Conservation (phyloP, 441 rosid genomes). For the Oxalis stricta region DNA sequence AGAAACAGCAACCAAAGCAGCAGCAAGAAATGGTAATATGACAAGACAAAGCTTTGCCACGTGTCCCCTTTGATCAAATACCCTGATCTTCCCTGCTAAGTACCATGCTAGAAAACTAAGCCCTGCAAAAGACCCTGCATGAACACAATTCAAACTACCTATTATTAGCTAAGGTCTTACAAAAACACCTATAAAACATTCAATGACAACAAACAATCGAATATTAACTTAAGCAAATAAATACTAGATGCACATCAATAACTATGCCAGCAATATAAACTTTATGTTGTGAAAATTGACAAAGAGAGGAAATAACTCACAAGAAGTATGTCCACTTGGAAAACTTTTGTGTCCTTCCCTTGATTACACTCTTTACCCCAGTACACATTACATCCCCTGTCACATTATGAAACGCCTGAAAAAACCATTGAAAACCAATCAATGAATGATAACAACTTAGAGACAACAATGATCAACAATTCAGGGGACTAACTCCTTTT, state of each 20-base stretch:
- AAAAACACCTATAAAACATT: background rate
- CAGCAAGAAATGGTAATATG: slow-evolving; percentile 53
- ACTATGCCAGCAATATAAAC: background rate
- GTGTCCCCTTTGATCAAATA: slow-evolving; percentile 68
- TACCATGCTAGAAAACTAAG: slow-evolving; percentile 62
- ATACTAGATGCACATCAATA: background rate
- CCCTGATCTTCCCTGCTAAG: slow-evolving; percentile 67
- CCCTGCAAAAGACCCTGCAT: slow-evolving; percentile 91
- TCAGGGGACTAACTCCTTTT: slow-evolving; percentile 34
- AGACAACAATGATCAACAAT: too few species aligned
- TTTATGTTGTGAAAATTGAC: background rate
- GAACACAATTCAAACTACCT: slow-evolving; percentile 10
- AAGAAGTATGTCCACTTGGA: slow-evolving; percentile 86
- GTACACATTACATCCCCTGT: slow-evolving; percentile 54
- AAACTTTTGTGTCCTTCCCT: slow-evolving; percentile 88
- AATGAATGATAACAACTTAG: too few species aligned
- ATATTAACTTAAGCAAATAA: background rate
- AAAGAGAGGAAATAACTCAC: slow-evolving; percentile 29
- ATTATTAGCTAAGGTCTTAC: background rate
- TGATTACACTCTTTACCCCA: slow-evolving; percentile 46
- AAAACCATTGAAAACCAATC: slow-evolving; percentile 5
- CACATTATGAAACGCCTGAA: slow-evolving; percentile 39
- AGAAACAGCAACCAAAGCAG: slow-evolving; percentile 66
- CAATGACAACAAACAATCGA: background rate
- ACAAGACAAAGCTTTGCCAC: slow-evolving; percentile 76